phyloP scores from a whole-genome alignment of 192 early-diverging fungal genomes.

The Dissophora ornata region DNA sequence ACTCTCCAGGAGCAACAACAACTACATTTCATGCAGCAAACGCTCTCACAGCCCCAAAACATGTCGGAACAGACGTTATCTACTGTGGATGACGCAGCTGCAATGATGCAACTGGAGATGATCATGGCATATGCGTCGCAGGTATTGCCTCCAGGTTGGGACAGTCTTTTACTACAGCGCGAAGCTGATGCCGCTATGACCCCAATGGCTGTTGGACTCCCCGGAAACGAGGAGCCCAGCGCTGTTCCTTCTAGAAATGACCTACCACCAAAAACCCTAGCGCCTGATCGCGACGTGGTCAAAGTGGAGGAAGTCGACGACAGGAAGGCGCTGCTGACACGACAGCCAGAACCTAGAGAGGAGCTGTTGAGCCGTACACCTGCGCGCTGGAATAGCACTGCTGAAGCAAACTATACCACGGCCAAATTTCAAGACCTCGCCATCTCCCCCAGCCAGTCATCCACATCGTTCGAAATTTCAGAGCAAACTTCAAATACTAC shows the following conservation, averaged over 20 bases:
- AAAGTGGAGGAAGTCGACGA: not conserved
- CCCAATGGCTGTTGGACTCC: not conserved
- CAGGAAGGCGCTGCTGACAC: too few relatives aligned
- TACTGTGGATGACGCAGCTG: not conserved
- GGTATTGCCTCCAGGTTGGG: conserved; percentile 1
- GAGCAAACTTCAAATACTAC: not conserved
- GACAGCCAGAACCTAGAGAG: not conserved
- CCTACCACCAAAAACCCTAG: too few relatives aligned
- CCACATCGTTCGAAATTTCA: not conserved
- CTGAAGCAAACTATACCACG: conserved; percentile 7
- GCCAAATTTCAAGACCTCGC: conserved; percentile 8
- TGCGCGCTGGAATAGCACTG: not conserved
- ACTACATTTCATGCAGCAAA: not conserved
- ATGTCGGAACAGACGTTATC: not conserved
- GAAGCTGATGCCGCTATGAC: not conserved
- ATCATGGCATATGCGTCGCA: not conserved
- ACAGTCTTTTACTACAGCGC: not conserved
- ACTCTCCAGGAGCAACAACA: not conserved
- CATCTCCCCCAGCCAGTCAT: not conserved
- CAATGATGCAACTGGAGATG: not conserved
- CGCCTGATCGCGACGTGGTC: too few relatives aligned
- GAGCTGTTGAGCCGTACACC: too few relatives aligned
- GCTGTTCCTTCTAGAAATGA: too few relatives aligned
- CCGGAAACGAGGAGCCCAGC: too few relatives aligned
- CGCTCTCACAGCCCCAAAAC: not conserved